Percentiles rank a stretch among this genome's conserved stretches.
Conservation (phyloP, 2,329 filamentous ascomycete genomes). For the Zasmidium angulare region DNA sequence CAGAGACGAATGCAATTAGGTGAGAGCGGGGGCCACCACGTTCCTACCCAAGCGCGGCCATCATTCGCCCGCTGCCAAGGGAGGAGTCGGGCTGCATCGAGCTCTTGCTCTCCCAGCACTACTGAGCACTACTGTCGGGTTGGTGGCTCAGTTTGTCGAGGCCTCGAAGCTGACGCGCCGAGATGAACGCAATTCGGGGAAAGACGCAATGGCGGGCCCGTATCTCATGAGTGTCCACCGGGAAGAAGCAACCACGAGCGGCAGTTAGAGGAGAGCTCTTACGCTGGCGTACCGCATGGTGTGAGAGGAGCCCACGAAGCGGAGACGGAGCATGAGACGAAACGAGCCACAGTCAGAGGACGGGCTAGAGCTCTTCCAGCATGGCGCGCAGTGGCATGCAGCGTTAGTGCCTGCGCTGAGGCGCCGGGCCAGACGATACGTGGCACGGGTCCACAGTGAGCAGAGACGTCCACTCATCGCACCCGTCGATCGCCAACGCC, state of each 20-base stretch:
- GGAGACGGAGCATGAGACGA: slow-evolving; percentile 20
- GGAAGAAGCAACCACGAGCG: background rate
- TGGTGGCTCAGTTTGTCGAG: background rate
- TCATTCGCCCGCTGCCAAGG: background rate
- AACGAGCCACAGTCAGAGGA: slow-evolving; percentile 20
- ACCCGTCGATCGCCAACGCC: background rate
- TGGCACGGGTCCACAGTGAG: slow-evolving; percentile 1
- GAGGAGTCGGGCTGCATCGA: background rate
- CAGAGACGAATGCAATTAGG: slow-evolving; percentile 2
- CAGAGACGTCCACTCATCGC: background rate
- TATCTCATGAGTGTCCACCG: background rate
- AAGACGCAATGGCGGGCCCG: background rate
- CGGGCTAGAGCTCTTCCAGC: slow-evolving; percentile 1
- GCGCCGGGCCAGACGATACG: slow-evolving; percentile 1
- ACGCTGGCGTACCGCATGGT: slow-evolving; percentile 12
- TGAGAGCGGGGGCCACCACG: slow-evolving; percentile 14
- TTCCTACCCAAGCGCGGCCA: slow-evolving; percentile 3
- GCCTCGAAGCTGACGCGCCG: background rate
- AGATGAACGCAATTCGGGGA: background rate
- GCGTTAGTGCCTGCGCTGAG: slow-evolving; percentile 5
- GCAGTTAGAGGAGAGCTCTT: background rate
- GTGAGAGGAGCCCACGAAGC: slow-evolving; percentile 10
- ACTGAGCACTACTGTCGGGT: no score
- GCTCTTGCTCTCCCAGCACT: background rate
- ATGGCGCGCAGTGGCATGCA: slow-evolving; percentile 1